Percentiles rank a stretch among this genome's conserved stretches.
These are phyloP conservation scores for Chlorophyllum brunneum DNA, from an alignment of 768 basidiomycete genomes.

Conservation along the genomic window DNA sequence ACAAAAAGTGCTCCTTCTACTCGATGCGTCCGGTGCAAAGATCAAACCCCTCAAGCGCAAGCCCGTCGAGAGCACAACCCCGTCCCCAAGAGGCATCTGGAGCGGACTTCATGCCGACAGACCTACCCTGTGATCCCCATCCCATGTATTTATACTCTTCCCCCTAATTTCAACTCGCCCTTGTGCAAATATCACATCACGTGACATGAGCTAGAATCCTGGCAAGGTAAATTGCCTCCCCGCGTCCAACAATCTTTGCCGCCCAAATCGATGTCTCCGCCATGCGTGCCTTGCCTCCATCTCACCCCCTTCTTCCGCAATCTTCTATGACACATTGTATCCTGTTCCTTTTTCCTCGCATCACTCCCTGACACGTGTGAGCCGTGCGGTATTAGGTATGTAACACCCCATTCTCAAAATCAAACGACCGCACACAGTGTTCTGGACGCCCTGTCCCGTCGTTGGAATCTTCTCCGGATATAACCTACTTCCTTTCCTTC, in stretches of 20 bases:
- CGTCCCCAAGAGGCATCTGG: slow-evolving; percentile 86
- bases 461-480: slow-evolving; percentile 17
- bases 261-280: slow-evolving; percentile 15
- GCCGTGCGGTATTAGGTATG: slow-evolving; percentile 38
- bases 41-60: slow-evolving; percentile 77
- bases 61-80: slow-evolving; percentile 73
- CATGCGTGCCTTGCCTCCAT: slow-evolving; percentile 14
- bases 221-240: slow-evolving; percentile 18
- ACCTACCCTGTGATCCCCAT: slow-evolving; percentile 38
- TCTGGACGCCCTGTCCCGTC: slow-evolving; percentile 8
- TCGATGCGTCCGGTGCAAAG: slow-evolving; percentile 85
- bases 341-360: slow-evolving; percentile 26
- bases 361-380: slow-evolving; percentile 39
- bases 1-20: slow-evolving; percentile 75
- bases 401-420: slow-evolving; percentile 17
- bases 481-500: slow-evolving; percentile 12
- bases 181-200: slow-evolving; percentile 2
- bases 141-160: slow-evolving; percentile 12
- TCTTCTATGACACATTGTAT: slow-evolving; percentile 27
- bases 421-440: slow-evolving; percentile 3
- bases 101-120: slow-evolving; percentile 81
- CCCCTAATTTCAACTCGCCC: slow-evolving; percentile 7
- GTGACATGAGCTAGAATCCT: slow-evolving; percentile 22
- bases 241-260: not conserved
- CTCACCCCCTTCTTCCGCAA: slow-evolving; percentile 22